Base-by-base conservation (phyloP, 2,329 filamentous ascomycete species). In the Trichoderma pleuroti region DNA sequence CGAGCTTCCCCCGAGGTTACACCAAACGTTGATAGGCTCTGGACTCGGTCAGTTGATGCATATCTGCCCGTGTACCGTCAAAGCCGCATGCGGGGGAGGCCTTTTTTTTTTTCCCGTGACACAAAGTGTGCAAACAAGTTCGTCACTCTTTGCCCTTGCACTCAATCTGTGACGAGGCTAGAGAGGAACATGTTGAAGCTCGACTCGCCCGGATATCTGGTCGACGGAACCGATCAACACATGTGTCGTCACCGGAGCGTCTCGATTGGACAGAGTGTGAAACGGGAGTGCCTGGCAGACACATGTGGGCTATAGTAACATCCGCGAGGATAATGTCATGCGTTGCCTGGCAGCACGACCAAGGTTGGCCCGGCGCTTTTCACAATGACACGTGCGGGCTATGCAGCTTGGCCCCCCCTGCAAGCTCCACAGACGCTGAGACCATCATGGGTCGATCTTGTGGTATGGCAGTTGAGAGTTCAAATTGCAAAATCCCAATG, bases 201-300 rank as follows among this genome's bases (percentile, higher is more conserved):
- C 52, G 46, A 57, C 42, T 28, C 42, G 5, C 9, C 28, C 52
- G 24, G 16, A 30, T 26, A 14, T 32, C 36, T 60, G 52, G 54
- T 34, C 26, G 11, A 16, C 10, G 39, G 36, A n/a, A 46, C n/a
- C 26, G 66, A 52, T 36, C 66, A 39, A 68, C 32, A 52, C 34
- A 61, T 68, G 66, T 68, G 66, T 52, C 66, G 66, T 68, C 66
- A 68, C 56, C 14, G 52, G 30, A 52, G 57, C 66, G 39, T 14
- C 57, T 39, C 39, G 21, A 68, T 68, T 68, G 66, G 66, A 68
- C 56, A 28, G 24, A 52, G 14, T 9, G 21, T 60, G 39, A 39
- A 34, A 36, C 56, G 56, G 56, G 39, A 68, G 66, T 68, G 66
- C 66, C 66, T 68, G 66, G 66, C 66, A 24, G 66, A 34, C 32